Conservation (phyloP, 345 rosid genomes). For the Rhizophora apiculata region DNA sequence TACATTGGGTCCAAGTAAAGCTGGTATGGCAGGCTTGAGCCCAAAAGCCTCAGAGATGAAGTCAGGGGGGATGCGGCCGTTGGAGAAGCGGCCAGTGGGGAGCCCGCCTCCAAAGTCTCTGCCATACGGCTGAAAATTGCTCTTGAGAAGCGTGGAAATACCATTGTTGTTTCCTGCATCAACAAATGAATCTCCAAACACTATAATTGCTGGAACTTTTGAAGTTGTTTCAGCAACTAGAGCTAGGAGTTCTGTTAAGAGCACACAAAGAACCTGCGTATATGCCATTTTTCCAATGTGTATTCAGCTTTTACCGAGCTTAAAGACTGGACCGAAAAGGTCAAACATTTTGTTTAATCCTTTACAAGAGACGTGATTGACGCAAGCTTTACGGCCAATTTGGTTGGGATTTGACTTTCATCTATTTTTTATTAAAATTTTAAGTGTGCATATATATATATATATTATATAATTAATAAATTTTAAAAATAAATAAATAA, state of each 20-base stretch:
- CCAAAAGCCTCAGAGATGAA: constrained; percentile 77
- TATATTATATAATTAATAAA: too few relatives aligned
- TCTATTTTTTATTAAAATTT: too few relatives aligned
- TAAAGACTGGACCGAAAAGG: too few relatives aligned
- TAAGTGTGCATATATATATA: too few relatives aligned
- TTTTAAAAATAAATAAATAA: too few relatives aligned
- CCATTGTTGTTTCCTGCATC: constrained; percentile 81
- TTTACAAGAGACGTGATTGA: too few relatives aligned
- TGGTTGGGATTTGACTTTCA: too few relatives aligned
- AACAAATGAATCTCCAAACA: constrained; percentile 73
- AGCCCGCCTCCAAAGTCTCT: constrained; percentile 56
- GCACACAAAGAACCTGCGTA: neutral
- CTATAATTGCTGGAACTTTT: constrained; percentile 57
- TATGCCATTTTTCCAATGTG: neutral
- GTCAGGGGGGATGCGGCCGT: constrained; percentile 67
- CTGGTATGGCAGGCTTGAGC: constrained; percentile 62
- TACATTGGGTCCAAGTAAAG: constrained; percentile 72
- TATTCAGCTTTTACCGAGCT: neutral
- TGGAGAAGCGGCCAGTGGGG: constrained; percentile 76
- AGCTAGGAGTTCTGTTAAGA: neutral
- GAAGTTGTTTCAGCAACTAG: neutral
- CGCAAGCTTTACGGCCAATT: too few relatives aligned
- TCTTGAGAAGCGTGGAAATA: constrained; percentile 57
- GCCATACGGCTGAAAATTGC: constrained; percentile 79
- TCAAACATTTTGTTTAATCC: too few relatives aligned